These are phyloP conservation scores for Pleurotus tuoliensis DNA, from an alignment of 768 basidiomycete genomes.

Conservation along the genomic window DNA sequence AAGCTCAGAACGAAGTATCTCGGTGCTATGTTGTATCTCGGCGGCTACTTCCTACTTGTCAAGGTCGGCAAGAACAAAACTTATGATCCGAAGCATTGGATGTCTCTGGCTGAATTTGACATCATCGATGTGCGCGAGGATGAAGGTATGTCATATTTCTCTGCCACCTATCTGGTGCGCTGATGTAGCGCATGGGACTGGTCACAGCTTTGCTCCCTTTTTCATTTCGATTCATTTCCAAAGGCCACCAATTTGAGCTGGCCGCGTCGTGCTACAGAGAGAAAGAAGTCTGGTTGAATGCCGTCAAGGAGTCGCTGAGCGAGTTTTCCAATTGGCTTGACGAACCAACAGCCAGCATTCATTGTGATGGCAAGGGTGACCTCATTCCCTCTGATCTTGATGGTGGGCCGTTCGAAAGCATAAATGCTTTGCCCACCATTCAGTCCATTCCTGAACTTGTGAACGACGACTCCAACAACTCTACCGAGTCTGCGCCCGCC, in stretches of 20 bases:
- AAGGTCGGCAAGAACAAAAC: constrained; percentile 78
- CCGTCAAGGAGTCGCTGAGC: constrained; percentile 51
- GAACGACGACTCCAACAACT: constrained; percentile 24
- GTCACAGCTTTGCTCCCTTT: constrained; percentile 72
- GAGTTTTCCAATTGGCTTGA: constrained; percentile 47
- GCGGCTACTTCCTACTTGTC: constrained; percentile 82
- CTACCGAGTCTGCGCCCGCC: constrained; percentile 31
- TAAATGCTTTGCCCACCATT: constrained; percentile 46
- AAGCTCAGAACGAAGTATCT: constrained; percentile 80
- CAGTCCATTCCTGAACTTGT: constrained; percentile 51
- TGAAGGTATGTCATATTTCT: constrained; percentile 57
- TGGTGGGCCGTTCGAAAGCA: constrained; percentile 36
- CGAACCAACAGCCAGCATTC: constrained; percentile 64
- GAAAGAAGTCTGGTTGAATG: constrained; percentile 82
- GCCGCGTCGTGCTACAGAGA: constrained; percentile 82
- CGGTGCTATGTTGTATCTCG: constrained; percentile 84
- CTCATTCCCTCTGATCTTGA: constrained; percentile 30
- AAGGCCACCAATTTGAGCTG: constrained; percentile 77
- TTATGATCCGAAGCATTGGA: constrained; percentile 90
- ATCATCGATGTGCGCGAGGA: constrained; percentile 64
- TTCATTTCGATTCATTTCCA: constrained; percentile 70
- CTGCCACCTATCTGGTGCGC: background rate
- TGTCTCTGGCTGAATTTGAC: constrained; percentile 71
- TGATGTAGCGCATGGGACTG: constrained; percentile 7
- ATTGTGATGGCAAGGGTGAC: constrained; percentile 40